Conservation (phyloP, 208 protist genomes). For the Trichomonas vaginalis region DNA sequence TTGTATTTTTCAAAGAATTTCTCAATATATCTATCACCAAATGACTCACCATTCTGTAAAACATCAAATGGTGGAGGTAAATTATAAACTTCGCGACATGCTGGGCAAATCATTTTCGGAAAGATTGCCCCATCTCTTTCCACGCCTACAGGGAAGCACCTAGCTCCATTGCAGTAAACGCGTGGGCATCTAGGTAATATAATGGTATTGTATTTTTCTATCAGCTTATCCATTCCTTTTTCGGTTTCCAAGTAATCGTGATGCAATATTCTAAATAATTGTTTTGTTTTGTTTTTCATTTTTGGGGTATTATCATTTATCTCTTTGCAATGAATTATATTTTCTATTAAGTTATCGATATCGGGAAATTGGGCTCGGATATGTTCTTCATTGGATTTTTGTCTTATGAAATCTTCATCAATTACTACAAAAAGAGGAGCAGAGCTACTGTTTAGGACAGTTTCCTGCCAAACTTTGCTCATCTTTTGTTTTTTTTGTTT, state of each 20-base stretch:
- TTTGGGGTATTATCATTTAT: background rate
- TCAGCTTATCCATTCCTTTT: background rate
- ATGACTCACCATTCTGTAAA: background rate
- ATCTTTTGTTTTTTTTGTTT: background rate
- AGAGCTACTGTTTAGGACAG: background rate
- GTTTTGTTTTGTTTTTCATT: background rate
- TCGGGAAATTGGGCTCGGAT: background rate
- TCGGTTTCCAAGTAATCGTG: background rate
- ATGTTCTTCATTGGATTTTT: background rate
- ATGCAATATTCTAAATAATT: background rate
- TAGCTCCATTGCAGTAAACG: background rate
- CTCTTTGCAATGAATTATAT: background rate
- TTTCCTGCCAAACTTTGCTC: background rate
- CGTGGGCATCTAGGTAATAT: background rate
- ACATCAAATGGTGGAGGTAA: background rate
- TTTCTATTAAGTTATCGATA: background rate
- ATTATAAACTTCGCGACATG: background rate
- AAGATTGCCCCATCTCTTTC: background rate
- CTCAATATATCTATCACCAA: background rate
- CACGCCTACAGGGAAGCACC: background rate
- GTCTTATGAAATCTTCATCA: background rate
- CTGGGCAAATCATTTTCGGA: background rate
- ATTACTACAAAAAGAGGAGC: background rate
- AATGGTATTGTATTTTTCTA: background rate
- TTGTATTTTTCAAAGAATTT: background rate